Base-by-base conservation (phyloP, 768 basidiomycete species). In the Rhodotorula diobovata region DNA sequence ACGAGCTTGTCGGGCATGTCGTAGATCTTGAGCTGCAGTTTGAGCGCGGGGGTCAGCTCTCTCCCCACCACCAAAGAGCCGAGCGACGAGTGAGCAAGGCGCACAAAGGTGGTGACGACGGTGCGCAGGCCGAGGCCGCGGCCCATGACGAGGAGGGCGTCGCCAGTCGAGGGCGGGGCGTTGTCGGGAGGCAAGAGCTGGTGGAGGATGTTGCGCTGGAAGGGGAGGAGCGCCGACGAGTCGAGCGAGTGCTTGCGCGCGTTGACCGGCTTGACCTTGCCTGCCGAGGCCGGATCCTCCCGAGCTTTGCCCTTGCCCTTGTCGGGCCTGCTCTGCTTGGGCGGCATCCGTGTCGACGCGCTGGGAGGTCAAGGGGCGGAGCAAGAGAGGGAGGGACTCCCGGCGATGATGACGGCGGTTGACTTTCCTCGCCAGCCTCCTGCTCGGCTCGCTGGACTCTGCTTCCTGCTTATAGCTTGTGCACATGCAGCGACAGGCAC, bases 1-100 rank as follows among this genome's bases (percentile, higher is more conserved):
- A 98, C 85, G 25, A 96, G 85, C 77, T 86, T 93, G 70, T 87
- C 85, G 45, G 90, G 87, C 32, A 89, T 86, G 82, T 93, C 90
- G 79, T 95, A 98, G 51, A 95, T 90, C 82, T 94, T 90, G 82
- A 98, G 84, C 51, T 98, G 85, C 0, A 88, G 90, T 6, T n/a
- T n/a, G n/a, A n/a, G 5, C n/a, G n/a, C 23, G 41, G 25, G 10
- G 1, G 34, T 3, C 50, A 16, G 30, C 30, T 39, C 20, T 21
- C 9, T 3, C 25, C 41, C 45, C 43, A 35, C 45, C 23, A 20
- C 23, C 23, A 23, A 28, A 6, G 48, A 30, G 37, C n/a, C n/a
- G 51, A 46, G 32, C 34, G 28, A 20, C 12, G 30, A 8, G 28
- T 11, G 37, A 15, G 39, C n/a, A n/a, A n/a, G n/a, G n/a, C 74